Base-by-base conservation (phyloP, 495 filamentous ascomycete species). In the Pseudoneurospora amorphoporcata region DNA sequence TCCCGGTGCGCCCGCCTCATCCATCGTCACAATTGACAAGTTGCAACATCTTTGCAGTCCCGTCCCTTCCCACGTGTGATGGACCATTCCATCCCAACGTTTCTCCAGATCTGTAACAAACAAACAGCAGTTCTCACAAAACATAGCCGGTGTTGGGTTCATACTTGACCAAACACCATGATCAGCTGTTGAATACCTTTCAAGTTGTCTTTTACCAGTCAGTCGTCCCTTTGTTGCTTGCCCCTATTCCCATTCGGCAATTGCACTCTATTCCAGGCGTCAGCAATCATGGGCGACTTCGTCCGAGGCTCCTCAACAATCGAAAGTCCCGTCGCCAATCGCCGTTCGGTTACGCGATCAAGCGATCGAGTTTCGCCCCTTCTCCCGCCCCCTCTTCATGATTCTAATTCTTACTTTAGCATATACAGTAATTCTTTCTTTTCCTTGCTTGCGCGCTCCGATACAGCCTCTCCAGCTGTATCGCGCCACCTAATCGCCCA, bases 401-500 rank as follows among this genome's bases (percentile, higher is more conserved):
- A 23, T 75, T 65, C 73, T 78, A 58, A 78, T 69, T 8, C 40
- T 69, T 70, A n/a, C 32, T 32, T 45, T 47, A 73, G 61, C 43
- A 65, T 61, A 38, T 68, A 32, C 45, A 76, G 75, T 77, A 81
- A 69, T 80, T 79, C 74, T 72, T 73, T 79, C 77, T 68, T 76
- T 78, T 77, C 73, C 45, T 76, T 39, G 45, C 29, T 37, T 16
- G 29, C 35, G 72, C 73, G 70, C 73, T 41, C 69, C 38, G 39
- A 72, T 71, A 73, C 75, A 72, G 71, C 72, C 68, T 71, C 71
- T 68, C 69, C 68, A 74, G 72, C 71, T 35, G 71, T 77, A 80
- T 76, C 77, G 75, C 72, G 71, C 78, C 73, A 68, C 74, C 75
- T 76, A 78, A 77, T 78, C 78, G 71, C 75, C 78, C 70, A 77